Percentiles rank a stretch among this genome's conserved stretches.
These are phyloP conservation scores for Trichosporon sp. DNA, from an alignment of 1,284 basidiomycete genomes.

Conservation along the genomic window DNA sequence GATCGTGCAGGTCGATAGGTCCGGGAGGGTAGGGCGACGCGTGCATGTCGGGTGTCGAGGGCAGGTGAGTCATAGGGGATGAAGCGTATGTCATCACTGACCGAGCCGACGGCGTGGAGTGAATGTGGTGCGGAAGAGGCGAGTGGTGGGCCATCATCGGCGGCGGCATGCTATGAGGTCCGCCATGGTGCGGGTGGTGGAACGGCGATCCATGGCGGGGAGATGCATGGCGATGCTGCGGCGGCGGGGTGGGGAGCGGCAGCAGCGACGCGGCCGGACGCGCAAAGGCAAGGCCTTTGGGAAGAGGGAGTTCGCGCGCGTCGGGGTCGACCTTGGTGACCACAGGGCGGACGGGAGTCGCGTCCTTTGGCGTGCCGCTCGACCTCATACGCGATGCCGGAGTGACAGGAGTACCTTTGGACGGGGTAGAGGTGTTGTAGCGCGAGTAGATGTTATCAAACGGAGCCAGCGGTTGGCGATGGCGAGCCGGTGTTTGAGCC, in stretches of 20 bases:
- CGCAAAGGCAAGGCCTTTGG: slow-evolving; percentile 16
- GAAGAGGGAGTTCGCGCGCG: slow-evolving; percentile 18
- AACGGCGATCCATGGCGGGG: slow-evolving; percentile 9
- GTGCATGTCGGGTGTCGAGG: slow-evolving; percentile 17
- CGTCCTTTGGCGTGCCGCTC: slow-evolving; percentile 13
- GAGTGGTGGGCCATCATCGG: slow-evolving; percentile 9
- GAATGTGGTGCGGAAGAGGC: slow-evolving; percentile 9
- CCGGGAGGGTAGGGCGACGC: slow-evolving; percentile 17
- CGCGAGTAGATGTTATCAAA: slow-evolving; percentile 14
- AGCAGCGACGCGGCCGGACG: slow-evolving; percentile 9
- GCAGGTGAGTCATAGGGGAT: slow-evolving; percentile 20
- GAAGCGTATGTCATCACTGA: slow-evolving; percentile 16
- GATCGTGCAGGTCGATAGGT: slow-evolving; percentile 19
- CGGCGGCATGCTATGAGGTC: slow-evolving; percentile 2
- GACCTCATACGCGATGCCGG: slow-evolving; percentile 11
- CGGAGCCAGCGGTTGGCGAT: slow-evolving; percentile 18
- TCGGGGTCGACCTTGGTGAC: slow-evolving; percentile 22
- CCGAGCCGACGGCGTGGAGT: slow-evolving; percentile 12
- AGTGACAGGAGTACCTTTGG: slow-evolving; percentile 8
- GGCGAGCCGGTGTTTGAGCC: slow-evolving; percentile 14
- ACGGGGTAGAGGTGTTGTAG: slow-evolving; percentile 4
- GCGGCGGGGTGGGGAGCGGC: slow-evolving; percentile 16
- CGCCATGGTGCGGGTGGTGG: slow-evolving; percentile 8
- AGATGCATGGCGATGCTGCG: slow-evolving; percentile 1
- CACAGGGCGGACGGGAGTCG: slow-evolving; percentile 15